phyloP scores from a whole-genome alignment of 1,284 basidiomycete species.

The Vanrija pseudolonga region DNA sequence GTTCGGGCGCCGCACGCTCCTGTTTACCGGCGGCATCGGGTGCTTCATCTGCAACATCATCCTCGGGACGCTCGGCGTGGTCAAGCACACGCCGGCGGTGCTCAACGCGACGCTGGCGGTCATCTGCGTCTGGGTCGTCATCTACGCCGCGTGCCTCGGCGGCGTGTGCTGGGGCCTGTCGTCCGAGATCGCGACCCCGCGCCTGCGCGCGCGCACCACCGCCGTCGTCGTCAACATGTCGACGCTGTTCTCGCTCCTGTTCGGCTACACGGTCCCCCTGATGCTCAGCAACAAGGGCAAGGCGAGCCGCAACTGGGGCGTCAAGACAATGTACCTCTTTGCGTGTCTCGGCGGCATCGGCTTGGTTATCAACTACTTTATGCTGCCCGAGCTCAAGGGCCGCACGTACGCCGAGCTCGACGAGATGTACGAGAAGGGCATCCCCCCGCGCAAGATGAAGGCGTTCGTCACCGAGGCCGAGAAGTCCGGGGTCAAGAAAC shows the following conservation, averaged over 20 bases:
- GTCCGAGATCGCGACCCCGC: slow-evolving; percentile 6
- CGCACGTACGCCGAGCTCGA: slow-evolving; percentile 16
- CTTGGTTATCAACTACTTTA: slow-evolving; percentile 9
- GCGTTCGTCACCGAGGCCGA: slow-evolving; percentile 5
- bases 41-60: slow-evolving; percentile 37
- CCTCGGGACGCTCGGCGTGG: slow-evolving; percentile 14
- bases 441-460: slow-evolving; percentile 16
- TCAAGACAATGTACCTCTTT: slow-evolving; percentile 11
- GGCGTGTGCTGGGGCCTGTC: slow-evolving; percentile 15
- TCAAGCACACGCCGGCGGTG: slow-evolving; percentile 4
- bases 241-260: slow-evolving; percentile 7
- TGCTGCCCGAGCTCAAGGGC: slow-evolving; percentile 10
- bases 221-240: slow-evolving; percentile 9
- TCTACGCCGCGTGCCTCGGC: slow-evolving; percentile 13
- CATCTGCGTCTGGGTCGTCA: slow-evolving; percentile 14
- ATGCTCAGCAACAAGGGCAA: slow-evolving; percentile 5
- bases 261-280: slow-evolving; percentile 9
- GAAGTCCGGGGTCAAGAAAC: not conserved
- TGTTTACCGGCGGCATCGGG: slow-evolving; percentile 31
- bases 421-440: slow-evolving; percentile 16
- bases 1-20: slow-evolving; percentile 41
- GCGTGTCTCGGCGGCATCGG: slow-evolving; percentile 6
- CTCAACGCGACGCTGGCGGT: slow-evolving; percentile 8
- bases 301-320: slow-evolving; percentile 8
- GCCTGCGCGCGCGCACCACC: slow-evolving; percentile 8